A percentile compares a stretch with the other conserved stretches of the same genome.
phyloP scores from a whole-genome alignment of 2,329 filamentous ascomycete species.

The Aspergillus sp. region DNA sequence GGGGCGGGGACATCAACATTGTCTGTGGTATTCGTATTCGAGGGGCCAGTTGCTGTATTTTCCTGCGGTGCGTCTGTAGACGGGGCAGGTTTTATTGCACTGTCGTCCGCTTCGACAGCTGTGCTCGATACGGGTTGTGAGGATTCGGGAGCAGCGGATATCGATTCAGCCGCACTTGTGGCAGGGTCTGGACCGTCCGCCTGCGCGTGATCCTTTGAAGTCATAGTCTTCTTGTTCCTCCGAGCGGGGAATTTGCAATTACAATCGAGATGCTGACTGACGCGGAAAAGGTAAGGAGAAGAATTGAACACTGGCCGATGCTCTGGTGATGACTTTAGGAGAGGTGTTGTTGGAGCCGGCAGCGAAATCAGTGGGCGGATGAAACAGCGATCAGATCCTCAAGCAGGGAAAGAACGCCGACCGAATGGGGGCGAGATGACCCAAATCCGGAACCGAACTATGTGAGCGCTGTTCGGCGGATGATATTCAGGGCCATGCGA shows the following conservation, averaged over 20 bases:
- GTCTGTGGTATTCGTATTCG: conserved; percentile 21
- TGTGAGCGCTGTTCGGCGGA: conserved; percentile 5
- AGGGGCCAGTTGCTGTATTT: conserved; percentile 7
- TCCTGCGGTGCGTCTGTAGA: conserved; percentile 14
- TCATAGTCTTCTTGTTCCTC: conserved; percentile 12
- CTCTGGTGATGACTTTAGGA: not conserved
- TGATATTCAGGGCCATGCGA: conserved; percentile 17
- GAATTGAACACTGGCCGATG: not conserved
- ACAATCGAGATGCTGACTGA: not conserved
- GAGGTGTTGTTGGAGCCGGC: not conserved
- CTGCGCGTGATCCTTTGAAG: conserved; percentile 24
- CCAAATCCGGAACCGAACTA: conserved; percentile 9
- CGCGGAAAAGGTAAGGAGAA: not conserved
- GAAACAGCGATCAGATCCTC: conserved; percentile 10
- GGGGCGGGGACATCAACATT: conserved; percentile 23
- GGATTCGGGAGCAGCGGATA: conserved; percentile 19
- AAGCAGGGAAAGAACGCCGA: conserved; percentile 8
- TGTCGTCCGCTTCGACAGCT: conserved; percentile 13
- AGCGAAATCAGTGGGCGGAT: conserved; percentile 4
- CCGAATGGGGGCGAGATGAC: conserved; percentile 4
- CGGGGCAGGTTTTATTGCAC: conserved; percentile 11
- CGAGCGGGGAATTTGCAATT: not conserved
- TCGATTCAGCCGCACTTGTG: conserved; percentile 17
- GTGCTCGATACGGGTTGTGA: conserved; percentile 19
- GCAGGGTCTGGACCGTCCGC: conserved; percentile 18